Evolutionary conservation across 2,329 filamentous ascomycete species (phyloP).

Genomic region (Paraconiothyrium brasiliense): DNA sequence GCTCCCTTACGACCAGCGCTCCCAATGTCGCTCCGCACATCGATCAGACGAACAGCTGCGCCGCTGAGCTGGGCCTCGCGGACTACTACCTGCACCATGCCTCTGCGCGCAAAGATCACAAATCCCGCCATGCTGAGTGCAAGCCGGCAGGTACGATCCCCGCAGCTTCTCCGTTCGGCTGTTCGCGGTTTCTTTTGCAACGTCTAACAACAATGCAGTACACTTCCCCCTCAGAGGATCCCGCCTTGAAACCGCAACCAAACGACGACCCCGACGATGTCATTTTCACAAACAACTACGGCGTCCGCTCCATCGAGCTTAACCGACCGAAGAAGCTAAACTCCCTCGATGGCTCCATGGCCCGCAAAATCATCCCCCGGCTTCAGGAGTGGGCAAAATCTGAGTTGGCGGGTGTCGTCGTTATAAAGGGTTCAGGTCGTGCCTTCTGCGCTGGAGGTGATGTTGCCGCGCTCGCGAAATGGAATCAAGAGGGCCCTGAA

Average conservation of each 20-base stretch:
- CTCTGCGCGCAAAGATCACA: slow-evolving; percentile 78
- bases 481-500: slow-evolving; percentile 72
- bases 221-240: slow-evolving; percentile 44
- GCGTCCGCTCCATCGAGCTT: slow-evolving; percentile 89
- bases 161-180: slow-evolving; percentile 15
- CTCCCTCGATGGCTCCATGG: slow-evolving; percentile 93
- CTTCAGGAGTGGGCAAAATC: slow-evolving; percentile 95
- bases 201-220: slow-evolving; percentile 39
- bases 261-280: slow-evolving; percentile 88
- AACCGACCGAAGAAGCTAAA: slow-evolving; percentile 94
- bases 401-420: slow-evolving; percentile 88
- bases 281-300: slow-evolving; percentile 87
- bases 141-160: slow-evolving; percentile 59
- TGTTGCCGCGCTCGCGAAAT: slow-evolving; percentile 78
- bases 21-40: slow-evolving; percentile 57
- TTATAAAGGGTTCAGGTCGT: slow-evolving; percentile 88
- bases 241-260: slow-evolving; percentile 62
- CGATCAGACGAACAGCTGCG: slow-evolving; percentile 51
- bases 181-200: slow-evolving; percentile 7
- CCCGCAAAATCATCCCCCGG: slow-evolving; percentile 88
- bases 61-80: slow-evolving; percentile 52
- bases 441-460: slow-evolving; percentile 96
- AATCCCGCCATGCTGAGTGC: slow-evolving; percentile 64
- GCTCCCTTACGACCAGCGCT: slow-evolving; percentile 34
- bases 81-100: slow-evolving; percentile 66